Evolutionary conservation across 306 rosid species (phyloP).

Genomic region (Castanopsis chinensis): DNA sequence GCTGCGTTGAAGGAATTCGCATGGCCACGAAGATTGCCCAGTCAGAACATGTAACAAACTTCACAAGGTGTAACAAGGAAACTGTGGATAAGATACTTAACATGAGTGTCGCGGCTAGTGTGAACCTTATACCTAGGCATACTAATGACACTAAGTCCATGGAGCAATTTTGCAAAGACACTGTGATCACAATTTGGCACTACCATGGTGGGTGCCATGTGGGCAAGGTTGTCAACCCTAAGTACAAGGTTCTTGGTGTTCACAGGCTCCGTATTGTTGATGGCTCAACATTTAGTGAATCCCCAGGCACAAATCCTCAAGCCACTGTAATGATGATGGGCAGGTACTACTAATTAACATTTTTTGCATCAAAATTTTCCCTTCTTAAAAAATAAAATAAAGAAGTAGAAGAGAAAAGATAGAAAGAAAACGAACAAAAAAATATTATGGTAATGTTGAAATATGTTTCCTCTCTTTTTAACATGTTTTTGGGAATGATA

Average conservation of each 20-base stretch:
- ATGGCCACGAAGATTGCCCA: conserved; percentile 57
- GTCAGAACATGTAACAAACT: conserved; percentile 63
- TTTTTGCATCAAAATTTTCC: no score
- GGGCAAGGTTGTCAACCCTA: conserved; percentile 62
- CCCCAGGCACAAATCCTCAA: conserved; percentile 98
- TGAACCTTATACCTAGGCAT: conserved; percentile 71
- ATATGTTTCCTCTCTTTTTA: neutral
- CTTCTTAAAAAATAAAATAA: no score
- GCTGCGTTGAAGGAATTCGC: conserved; percentile 76
- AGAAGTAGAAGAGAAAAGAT: no score
- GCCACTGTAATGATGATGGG: conserved; percentile 98
- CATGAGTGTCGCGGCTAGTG: conserved; percentile 65
- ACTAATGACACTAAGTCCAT: conserved; percentile 66
- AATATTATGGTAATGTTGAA: neutral
- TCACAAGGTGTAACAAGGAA: conserved; percentile 40
- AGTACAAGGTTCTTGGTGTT: conserved; percentile 71
- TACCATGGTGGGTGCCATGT: conserved; percentile 96
- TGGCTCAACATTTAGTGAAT: conserved; percentile 71
- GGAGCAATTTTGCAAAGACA: conserved; percentile 83
- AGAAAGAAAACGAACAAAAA: neutral
- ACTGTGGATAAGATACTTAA: conserved; percentile 65
- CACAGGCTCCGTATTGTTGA: conserved; percentile 70
- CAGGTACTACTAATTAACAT: conserved; percentile 39
- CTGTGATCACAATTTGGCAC: conserved; percentile 95
- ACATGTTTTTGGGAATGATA: conserved; percentile 17